Percentiles rank a stretch among this genome's conserved stretches.
These are phyloP conservation scores for Trametes meyenii DNA, from an alignment of 768 basidiomycete species.

Conservation along the genomic window DNA sequence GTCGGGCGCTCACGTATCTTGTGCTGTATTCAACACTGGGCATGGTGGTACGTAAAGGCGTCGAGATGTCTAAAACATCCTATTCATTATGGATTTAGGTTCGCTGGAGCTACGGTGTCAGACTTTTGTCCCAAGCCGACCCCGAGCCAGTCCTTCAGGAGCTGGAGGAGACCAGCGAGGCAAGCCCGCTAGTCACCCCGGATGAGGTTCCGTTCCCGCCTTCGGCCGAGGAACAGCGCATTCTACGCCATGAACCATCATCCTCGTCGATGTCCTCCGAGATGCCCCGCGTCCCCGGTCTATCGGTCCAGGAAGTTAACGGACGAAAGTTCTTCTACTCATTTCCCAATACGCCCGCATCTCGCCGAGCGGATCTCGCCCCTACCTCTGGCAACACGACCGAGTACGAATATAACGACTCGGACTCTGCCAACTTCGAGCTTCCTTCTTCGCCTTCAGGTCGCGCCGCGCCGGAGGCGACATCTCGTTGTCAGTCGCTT, in stretches of 20 bases:
- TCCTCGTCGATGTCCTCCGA: slow-evolving; percentile 13
- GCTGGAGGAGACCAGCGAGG: slow-evolving; percentile 31
- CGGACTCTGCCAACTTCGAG: slow-evolving; percentile 23
- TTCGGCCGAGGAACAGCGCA: slow-evolving; percentile 25
- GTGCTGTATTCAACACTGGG: slow-evolving; percentile 94
- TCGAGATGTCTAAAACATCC: not conserved
- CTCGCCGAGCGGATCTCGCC: slow-evolving; percentile 11
- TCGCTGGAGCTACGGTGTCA: slow-evolving; percentile 94
- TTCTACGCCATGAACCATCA: slow-evolving; percentile 22
- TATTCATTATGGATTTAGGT: slow-evolving; percentile 46
- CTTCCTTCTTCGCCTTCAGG: slow-evolving; percentile 19
- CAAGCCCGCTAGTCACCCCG: slow-evolving; percentile 41
- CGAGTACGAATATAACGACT: slow-evolving; percentile 28
- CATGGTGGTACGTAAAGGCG: slow-evolving; percentile 72
- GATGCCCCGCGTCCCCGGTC: slow-evolving; percentile 18
- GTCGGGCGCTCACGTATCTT: slow-evolving; percentile 86
- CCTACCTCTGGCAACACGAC: slow-evolving; percentile 17
- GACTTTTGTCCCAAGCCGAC: slow-evolving; percentile 75
- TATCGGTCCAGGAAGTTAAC: slow-evolving; percentile 24
- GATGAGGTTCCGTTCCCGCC: slow-evolving; percentile 33
- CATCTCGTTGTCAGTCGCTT: slow-evolving; percentile 30
- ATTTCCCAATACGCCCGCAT: slow-evolving; percentile 60
- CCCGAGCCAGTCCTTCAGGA: slow-evolving; percentile 40
- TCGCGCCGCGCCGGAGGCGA: slow-evolving; percentile 22
- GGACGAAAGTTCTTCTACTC: slow-evolving; percentile 55